A percentile compares a stretch with the other conserved stretches of the same genome.
Conservation (phyloP, 2,329 filamentous ascomycete genomes). For the Talaromyces sp. region DNA sequence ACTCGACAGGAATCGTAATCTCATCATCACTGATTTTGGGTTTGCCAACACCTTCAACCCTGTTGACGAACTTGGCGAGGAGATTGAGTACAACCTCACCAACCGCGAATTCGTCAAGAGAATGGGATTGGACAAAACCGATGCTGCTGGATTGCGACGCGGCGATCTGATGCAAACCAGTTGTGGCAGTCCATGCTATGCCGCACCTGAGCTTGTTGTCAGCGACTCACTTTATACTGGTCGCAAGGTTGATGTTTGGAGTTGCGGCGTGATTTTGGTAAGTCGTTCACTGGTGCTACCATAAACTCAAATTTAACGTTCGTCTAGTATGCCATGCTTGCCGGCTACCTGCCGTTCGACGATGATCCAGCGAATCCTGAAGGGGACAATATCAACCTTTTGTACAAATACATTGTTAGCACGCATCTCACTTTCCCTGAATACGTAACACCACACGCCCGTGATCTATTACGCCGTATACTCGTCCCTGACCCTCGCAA, state of each 20-base stretch:
- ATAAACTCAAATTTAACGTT: background rate
- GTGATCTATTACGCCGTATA: slow-evolving; percentile 87
- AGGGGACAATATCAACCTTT: slow-evolving; percentile 96
- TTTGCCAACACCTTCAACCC: slow-evolving; percentile 98
- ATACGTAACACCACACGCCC: slow-evolving; percentile 95
- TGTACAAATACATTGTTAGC: slow-evolving; percentile 99
- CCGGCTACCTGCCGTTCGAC: slow-evolving; percentile 94
- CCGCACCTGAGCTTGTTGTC: slow-evolving; percentile 92
- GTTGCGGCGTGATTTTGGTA: slow-evolving; percentile 95
- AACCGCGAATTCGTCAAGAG: slow-evolving; percentile 87
- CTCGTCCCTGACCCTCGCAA: slow-evolving; percentile 93
- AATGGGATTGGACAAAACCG: slow-evolving; percentile 76
- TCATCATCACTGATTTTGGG: slow-evolving; percentile 99
- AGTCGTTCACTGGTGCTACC: background rate
- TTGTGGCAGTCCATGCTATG: slow-evolving; percentile 96
- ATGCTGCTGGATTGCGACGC: slow-evolving; percentile 70
- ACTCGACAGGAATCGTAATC: slow-evolving; percentile 93
- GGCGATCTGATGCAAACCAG: slow-evolving; percentile 99
- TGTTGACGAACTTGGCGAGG: slow-evolving; percentile 78
- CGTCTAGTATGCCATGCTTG: slow-evolving; percentile 93
- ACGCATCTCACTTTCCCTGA: slow-evolving; percentile 96
- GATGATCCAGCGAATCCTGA: slow-evolving; percentile 98
- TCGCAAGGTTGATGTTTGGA: slow-evolving; percentile 98
- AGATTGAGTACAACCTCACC: slow-evolving; percentile 80
- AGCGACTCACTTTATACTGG: slow-evolving; percentile 97